phyloP scores from a whole-genome alignment of 805 yeast species.

The Pichia phayaonensis region DNA sequence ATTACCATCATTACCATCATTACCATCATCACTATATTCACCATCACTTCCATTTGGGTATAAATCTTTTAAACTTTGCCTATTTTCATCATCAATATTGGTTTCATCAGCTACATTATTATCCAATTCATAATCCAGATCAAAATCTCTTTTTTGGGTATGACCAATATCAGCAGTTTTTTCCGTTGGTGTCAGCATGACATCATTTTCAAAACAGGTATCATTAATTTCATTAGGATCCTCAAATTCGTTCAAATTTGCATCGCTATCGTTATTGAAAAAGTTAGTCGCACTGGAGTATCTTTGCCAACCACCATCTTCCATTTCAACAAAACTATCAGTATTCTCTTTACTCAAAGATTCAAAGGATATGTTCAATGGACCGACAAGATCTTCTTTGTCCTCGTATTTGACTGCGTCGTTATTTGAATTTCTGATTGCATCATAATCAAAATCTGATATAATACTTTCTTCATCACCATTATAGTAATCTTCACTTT shows the following conservation, averaged over 20 bases:
- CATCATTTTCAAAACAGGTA: background rate
- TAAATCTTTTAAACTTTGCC: slow-evolving; percentile 4
- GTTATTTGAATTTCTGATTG: background rate
- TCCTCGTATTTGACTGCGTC: background rate
- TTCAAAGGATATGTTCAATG: background rate
- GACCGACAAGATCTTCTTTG: slow-evolving; percentile 5
- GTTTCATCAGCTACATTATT: slow-evolving; percentile 1
- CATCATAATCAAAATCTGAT: background rate
- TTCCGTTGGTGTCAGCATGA: slow-evolving; percentile 1
- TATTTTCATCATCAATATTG: background rate
- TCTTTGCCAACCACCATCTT: slow-evolving; percentile 3
- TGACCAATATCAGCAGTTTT: background rate
- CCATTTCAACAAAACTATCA: background rate
- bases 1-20: slow-evolving; percentile 1
- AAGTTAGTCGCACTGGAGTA: slow-evolving; percentile 6
- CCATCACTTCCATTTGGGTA: slow-evolving; percentile 10
- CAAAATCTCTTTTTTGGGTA: slow-evolving; percentile 6
- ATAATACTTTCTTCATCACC: background rate
- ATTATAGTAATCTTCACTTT: background rate
- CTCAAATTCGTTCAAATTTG: background rate
- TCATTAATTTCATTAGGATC: background rate
- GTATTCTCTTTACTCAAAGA: background rate
- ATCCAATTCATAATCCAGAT: slow-evolving; percentile 13
- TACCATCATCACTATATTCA: background rate
- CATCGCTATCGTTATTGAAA: background rate